Evolutionary conservation across 2,329 filamentous ascomycete genomes (phyloP).

Genomic region (Penicillium polonicum): DNA sequence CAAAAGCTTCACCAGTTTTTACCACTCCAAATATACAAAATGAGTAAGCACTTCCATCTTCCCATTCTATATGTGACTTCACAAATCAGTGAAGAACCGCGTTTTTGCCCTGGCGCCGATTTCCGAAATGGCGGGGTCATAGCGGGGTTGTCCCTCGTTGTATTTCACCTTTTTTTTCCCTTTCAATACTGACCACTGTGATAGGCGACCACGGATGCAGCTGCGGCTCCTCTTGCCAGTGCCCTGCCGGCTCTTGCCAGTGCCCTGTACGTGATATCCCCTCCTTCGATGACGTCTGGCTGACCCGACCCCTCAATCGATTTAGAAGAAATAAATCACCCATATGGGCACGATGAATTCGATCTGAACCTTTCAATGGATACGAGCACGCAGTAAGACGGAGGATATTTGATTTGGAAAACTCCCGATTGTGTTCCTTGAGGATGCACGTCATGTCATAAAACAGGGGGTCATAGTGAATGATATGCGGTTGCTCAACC

Average conservation of each 20-base stretch:
- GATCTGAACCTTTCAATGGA: not conserved
- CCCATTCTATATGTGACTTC: not conserved
- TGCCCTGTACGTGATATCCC: constrained; percentile 37
- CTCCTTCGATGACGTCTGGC: constrained; percentile 9
- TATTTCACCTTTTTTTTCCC: not conserved
- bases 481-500: constrained; percentile 8
- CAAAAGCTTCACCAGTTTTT: constrained; percentile 7
- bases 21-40: constrained; percentile 19
- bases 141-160: constrained; percentile 15
- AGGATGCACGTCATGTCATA: constrained; percentile 4
- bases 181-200: constrained; percentile 13
- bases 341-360: not conserved
- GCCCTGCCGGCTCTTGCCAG: constrained; percentile 42
- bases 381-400: not conserved
- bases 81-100: not conserved
- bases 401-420: constrained; percentile 1
- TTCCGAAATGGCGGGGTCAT: constrained; percentile 22
- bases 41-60: constrained; percentile 22
- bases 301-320: not conserved
- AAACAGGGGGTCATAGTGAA: constrained; percentile 10
- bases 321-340: constrained; percentile 24
- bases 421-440: not conserved
- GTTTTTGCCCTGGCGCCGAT: not conserved
- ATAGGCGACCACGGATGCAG: constrained; percentile 41
- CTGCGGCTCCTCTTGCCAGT: constrained; percentile 44